Percentiles rank a stretch among this genome's conserved stretches.
These are phyloP conservation scores for Debaryomycetaceae sp. DNA, from an alignment of 1,139 yeast genomes.

Conservation along the genomic window DNA sequence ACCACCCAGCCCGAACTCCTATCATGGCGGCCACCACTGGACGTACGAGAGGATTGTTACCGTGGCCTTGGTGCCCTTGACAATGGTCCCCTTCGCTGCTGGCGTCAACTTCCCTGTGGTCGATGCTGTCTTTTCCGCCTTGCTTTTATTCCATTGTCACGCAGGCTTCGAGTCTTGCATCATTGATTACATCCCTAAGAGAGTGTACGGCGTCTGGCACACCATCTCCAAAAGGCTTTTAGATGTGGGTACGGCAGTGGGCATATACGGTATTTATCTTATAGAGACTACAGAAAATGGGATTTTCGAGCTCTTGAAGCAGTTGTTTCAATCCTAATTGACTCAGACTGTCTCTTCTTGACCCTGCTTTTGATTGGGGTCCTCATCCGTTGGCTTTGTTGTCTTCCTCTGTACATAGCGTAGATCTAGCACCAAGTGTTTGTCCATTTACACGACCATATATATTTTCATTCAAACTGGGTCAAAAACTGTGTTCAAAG, in stretches of 20 bases:
- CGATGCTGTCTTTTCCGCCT: slow-evolving; percentile 56
- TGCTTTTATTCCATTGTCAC: slow-evolving; percentile 60
- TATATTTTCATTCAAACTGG: too few species aligned
- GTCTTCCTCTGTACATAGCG: too few species aligned
- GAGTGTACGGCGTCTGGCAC: slow-evolving; percentile 71
- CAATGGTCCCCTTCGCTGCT: slow-evolving; percentile 58
- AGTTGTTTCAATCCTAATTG: slow-evolving; percentile 32
- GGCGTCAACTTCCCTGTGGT: slow-evolving; percentile 48
- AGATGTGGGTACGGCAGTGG: slow-evolving; percentile 58
- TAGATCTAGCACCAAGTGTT: too few species aligned
- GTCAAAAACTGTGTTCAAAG: too few species aligned
- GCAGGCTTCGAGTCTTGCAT: slow-evolving; percentile 78
- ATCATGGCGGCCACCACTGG: slow-evolving; percentile 75
- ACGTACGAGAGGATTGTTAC: slow-evolving; percentile 60
- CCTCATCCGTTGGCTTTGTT: too few species aligned
- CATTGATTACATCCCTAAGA: slow-evolving; percentile 69
- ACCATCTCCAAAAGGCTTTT: slow-evolving; percentile 59
- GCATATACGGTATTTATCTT: slow-evolving; percentile 65
- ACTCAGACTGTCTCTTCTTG: slow-evolving; percentile 13
- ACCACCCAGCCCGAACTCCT: slow-evolving; percentile 51
- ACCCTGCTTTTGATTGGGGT: too few species aligned
- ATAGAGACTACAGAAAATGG: slow-evolving; percentile 61
- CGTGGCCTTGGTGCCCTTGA: slow-evolving; percentile 59
- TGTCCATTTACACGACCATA: too few species aligned
- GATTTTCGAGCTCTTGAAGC: slow-evolving; percentile 42